Evolutionary conservation across 306 rosid species (phyloP), one percentile per base, ranked within the genome.

Genomic region (Quercus parvula): DNA sequence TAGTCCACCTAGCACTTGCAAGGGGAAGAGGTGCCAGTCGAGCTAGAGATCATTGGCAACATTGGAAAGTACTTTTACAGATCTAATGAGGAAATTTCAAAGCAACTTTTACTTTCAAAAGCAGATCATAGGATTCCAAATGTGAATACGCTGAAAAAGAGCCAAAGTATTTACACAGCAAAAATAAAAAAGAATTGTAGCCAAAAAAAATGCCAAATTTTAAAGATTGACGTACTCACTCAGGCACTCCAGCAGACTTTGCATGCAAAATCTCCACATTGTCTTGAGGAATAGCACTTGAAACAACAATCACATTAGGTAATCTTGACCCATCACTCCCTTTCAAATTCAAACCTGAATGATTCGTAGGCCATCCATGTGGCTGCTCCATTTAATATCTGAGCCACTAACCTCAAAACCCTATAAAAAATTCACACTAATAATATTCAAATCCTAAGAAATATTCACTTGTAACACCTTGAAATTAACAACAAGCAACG

Each of bases 401-500:
- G 84, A 80, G 62, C 84, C 87, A 59, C 75, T 73, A 19, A 77
- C 82, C 80, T 80, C 87, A 49, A 57, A 77, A 12, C 82, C 87
- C 82, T 80, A 77, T 44, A 22, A 33, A n/a, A 44, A 35, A 55
- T 8, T 52, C 2, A 9, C 56, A 13, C 57, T 25, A 25, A 22
- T 14, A 58, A 22, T 13, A 58, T 58, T 49, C 54, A 49, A 49
- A 49, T 20, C 31, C 30, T 58, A 20, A 58, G 63, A 58, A 58
- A 3, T 58, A 58, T 58, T 22, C 28, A 22, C 17, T 58, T 58
- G 5, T 58, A 22, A 22, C 28, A 22, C 66, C 30, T 58, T 58
- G 31, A 5, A 22, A 58, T 58, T 58, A 8, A 10, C 64, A 58
- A 22, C 1, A 58, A 22, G 30, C 66, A 58, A 58, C 66, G 1